Evolutionary conservation across 1,284 basidiomycete genomes (phyloP).

Genomic region (Moesziomyces sp.): DNA sequence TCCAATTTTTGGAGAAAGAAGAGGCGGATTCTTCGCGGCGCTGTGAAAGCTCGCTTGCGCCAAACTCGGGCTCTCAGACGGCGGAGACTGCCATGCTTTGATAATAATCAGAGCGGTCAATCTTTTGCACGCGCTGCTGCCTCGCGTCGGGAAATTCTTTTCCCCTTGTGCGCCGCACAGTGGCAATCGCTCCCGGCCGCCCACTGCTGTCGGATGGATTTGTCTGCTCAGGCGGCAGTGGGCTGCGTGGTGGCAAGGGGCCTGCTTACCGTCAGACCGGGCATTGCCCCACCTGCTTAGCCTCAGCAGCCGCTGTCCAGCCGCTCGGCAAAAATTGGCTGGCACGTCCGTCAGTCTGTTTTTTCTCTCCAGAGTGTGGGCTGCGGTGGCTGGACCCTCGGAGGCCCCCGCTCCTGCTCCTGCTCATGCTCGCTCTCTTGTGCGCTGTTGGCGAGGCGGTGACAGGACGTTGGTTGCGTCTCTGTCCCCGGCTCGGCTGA

Average conservation of each 20-base stretch:
- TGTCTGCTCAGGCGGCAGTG: too few species aligned
- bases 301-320: slow-evolving; percentile 6
- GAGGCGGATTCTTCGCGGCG: background rate
- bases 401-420: too few species aligned
- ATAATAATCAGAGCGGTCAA: slow-evolving; percentile 14
- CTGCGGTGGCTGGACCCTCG: too few species aligned
- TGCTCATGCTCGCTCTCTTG: too few species aligned
- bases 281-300: slow-evolving; percentile 7
- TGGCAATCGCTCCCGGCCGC: background rate
- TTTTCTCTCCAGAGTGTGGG: too few species aligned
- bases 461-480: too few species aligned
- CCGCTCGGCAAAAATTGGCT: too few species aligned
- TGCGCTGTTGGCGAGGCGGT: too few species aligned
- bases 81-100: slow-evolving; percentile 13
- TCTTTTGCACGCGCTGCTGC: background rate
- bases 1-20: background rate
- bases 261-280: slow-evolving; percentile 9
- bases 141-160: background rate
- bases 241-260: background rate
- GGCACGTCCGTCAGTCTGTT: too few species aligned
- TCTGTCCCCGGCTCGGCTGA: too few species aligned
- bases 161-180: background rate
- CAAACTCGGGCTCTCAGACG: slow-evolving; percentile 14
- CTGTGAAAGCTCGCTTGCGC: slow-evolving; percentile 24
- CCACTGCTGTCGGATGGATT: background rate